Evolutionary conservation across 768 basidiomycete genomes (phyloP).

Genomic region (Solioccasus polychromus): DNA sequence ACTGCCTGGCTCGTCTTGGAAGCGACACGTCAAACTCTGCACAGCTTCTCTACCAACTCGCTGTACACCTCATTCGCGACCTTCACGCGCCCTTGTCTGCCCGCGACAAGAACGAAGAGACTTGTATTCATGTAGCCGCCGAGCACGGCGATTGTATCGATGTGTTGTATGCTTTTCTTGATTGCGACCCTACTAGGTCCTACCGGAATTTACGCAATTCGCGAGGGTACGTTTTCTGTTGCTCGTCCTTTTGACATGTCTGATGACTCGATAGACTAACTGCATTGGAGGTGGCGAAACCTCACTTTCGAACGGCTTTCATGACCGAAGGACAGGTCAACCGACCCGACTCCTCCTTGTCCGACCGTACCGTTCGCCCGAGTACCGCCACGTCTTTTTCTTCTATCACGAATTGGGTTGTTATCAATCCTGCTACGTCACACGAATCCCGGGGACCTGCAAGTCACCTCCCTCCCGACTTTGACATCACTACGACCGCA

Average conservation of each 20-base stretch:
- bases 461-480: slow-evolving; percentile 36
- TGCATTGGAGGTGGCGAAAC: slow-evolving; percentile 63
- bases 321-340: slow-evolving; percentile 44
- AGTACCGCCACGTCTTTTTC: slow-evolving; percentile 39
- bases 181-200: slow-evolving; percentile 56
- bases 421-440: slow-evolving; percentile 13
- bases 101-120: slow-evolving; percentile 64
- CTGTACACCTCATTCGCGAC: slow-evolving; percentile 65
- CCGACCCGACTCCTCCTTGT: slow-evolving; percentile 54
- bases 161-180: slow-evolving; percentile 59
- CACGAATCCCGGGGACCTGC: slow-evolving; percentile 33
- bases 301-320: slow-evolving; percentile 64
- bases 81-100: slow-evolving; percentile 69
- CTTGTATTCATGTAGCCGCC: slow-evolving; percentile 78
- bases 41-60: slow-evolving; percentile 51
- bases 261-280: slow-evolving; percentile 40
- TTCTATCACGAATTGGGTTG: slow-evolving; percentile 41
- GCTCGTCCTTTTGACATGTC: neutral
- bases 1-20: slow-evolving; percentile 53
- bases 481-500: slow-evolving; percentile 43
- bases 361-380: slow-evolving; percentile 52
- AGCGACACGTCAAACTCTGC: slow-evolving; percentile 34
- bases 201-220: slow-evolving; percentile 64
- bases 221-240: slow-evolving; percentile 53
- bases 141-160: slow-evolving; percentile 68